A percentile compares a stretch with the other conserved stretches of the same genome.
Evolutionary conservation across 345 rosid genomes (phyloP).

Genomic region (Carallia brachiata): DNA sequence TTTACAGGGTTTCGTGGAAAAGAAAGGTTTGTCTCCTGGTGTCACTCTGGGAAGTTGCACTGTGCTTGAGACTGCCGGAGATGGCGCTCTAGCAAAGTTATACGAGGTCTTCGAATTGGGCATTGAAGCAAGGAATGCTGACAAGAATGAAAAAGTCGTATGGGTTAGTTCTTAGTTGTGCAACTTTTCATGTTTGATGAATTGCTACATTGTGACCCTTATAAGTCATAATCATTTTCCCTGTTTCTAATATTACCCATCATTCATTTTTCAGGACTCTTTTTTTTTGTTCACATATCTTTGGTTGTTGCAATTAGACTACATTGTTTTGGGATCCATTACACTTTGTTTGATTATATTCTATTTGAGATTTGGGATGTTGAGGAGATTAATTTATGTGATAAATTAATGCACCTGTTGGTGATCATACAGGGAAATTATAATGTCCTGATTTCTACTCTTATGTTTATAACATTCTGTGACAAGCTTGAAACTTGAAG

Average conservation of each 20-base stretch:
- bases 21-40: conserved; percentile 57
- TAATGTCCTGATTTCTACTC: neutral
- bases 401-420: neutral
- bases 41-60: conserved; percentile 64
- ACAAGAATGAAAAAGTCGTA: conserved; percentile 43
- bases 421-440: neutral
- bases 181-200: conserved; percentile 1
- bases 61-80: conserved; percentile 75
- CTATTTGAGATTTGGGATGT: neutral
- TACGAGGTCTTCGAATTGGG: conserved; percentile 56
- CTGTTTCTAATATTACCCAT: neutral
- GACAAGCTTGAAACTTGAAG: neutral
- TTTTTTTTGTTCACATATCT: neutral
- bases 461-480: neutral
- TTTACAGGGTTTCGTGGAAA: conserved; percentile 50
- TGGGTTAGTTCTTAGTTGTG: conserved; percentile 51
- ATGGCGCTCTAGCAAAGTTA: conserved; percentile 59
- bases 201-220: neutral
- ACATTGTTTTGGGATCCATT: neutral
- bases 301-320: too few species aligned
- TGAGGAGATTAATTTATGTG: neutral
- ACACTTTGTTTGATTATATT: conserved; percentile 1
- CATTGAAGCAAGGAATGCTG: conserved; percentile 26
- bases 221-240: neutral
- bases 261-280: neutral